A percentile compares a stretch with the other conserved stretches of the same genome.
Evolutionary conservation across 192 early-diverging fungal genomes (phyloP).

Genomic region (Coemansia sp.): DNA sequence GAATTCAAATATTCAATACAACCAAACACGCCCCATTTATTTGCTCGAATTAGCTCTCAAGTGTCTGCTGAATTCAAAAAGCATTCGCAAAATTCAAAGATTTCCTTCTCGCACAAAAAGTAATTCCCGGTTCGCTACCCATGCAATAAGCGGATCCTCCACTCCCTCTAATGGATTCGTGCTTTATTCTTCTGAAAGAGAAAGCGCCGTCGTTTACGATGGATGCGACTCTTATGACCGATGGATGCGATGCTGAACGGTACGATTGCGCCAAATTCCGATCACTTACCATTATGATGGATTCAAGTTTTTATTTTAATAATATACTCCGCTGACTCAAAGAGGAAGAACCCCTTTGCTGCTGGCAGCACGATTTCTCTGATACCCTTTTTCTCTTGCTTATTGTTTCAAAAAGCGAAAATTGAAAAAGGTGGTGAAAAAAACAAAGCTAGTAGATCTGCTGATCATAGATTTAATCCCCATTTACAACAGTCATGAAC

Average conservation of each 20-base stretch:
- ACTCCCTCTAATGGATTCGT: not conserved
- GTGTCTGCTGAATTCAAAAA: not conserved
- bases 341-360: slow-evolving; percentile 18
- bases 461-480: not conserved
- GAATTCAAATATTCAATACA: not conserved
- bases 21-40: not conserved
- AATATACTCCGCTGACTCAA: slow-evolving; percentile 44
- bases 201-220: not conserved
- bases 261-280: slow-evolving; percentile 9
- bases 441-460: not conserved
- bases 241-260: slow-evolving; percentile 15
- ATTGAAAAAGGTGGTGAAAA: not conserved
- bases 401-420: not conserved
- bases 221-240: not conserved
- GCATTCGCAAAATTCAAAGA: not conserved
- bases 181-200: not conserved
- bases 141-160: not conserved
- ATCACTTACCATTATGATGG: slow-evolving; percentile 35
- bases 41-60: not conserved
- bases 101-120: not conserved
- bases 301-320: slow-evolving; percentile 24
- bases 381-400: not conserved
- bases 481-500: too few species aligned
- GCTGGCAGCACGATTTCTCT: not conserved
- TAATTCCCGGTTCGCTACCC: not conserved